A percentile compares a stretch with the other conserved stretches of the same genome.
Conservation (phyloP, 2,329 filamentous ascomycete species). For the Didymella glomerata region DNA sequence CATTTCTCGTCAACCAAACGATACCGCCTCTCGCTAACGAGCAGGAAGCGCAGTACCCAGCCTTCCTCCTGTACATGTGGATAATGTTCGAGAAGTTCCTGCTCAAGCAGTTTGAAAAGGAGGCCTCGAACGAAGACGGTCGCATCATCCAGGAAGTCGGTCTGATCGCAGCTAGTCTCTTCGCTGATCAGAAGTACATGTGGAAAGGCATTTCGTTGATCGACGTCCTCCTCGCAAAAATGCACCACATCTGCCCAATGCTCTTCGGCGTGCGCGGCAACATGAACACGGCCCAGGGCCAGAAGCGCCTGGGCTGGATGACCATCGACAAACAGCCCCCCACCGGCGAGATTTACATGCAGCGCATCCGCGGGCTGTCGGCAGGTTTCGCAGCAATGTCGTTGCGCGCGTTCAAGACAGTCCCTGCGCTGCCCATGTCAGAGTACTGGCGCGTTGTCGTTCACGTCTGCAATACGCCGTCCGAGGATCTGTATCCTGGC, state of each 20-base stretch:
- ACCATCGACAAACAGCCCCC: slow-evolving; percentile 36
- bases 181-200: slow-evolving; percentile 72
- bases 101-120: slow-evolving; percentile 66
- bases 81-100: slow-evolving; percentile 79
- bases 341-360: slow-evolving; percentile 73
- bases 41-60: slow-evolving; percentile 54
- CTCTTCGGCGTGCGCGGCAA: slow-evolving; percentile 83
- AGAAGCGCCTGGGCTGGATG: slow-evolving; percentile 44
- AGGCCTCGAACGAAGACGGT: slow-evolving; percentile 50
- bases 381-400: slow-evolving; percentile 85
- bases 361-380: slow-evolving; percentile 83
- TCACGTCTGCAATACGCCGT: slow-evolving; percentile 77
- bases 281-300: slow-evolving; percentile 68
- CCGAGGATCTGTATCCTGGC: slow-evolving; percentile 58
- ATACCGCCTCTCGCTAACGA: slow-evolving; percentile 40
- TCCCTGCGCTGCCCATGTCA: slow-evolving; percentile 74
- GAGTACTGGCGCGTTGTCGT: slow-evolving; percentile 86
- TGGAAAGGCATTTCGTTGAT: slow-evolving; percentile 75
- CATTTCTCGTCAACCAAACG: slow-evolving; percentile 47
- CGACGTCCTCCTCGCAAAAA: slow-evolving; percentile 88
- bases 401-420: slow-evolving; percentile 74
- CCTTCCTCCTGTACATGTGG: slow-evolving; percentile 71
- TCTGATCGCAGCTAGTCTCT: slow-evolving; percentile 77
- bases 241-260: slow-evolving; percentile 79
- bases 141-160: slow-evolving; percentile 76